Evolutionary conservation across 192 early-diverging fungal genomes (phyloP).

Genomic region (Oehlia diaphana): DNA sequence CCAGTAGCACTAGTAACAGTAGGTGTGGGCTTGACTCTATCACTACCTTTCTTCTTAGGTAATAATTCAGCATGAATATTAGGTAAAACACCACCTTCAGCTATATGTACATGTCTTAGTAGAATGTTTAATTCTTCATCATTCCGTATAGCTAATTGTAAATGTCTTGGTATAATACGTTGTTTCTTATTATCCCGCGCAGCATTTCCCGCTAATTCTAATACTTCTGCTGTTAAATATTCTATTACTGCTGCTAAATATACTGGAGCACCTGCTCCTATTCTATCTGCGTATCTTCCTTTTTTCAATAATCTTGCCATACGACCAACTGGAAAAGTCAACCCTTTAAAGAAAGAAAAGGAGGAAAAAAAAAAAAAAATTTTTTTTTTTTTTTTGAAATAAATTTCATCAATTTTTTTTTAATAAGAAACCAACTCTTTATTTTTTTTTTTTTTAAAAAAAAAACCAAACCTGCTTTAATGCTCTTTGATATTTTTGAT

Average conservation of each 20-base stretch:
- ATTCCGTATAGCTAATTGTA: slow-evolving; percentile 44
- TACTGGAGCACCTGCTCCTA: slow-evolving; percentile 39
- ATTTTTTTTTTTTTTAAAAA: neutral
- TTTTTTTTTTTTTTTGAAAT: neutral
- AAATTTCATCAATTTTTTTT: no score
- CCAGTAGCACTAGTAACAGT: neutral
- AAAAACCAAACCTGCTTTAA: slow-evolving; percentile 14
- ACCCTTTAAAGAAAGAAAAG: neutral
- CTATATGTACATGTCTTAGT: slow-evolving; percentile 40
- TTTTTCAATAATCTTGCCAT: slow-evolving; percentile 39
- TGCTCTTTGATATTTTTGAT: slow-evolving; percentile 11
- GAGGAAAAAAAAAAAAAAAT: neutral
- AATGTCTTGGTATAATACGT: slow-evolving; percentile 42
- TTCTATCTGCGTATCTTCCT: slow-evolving; percentile 40
- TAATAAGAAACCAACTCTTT: no score
- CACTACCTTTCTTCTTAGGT: slow-evolving; percentile 37
- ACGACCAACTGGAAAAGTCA: slow-evolving; percentile 38
- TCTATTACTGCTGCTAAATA: slow-evolving; percentile 39
- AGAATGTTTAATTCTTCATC: slow-evolving; percentile 45
- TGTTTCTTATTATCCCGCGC: slow-evolving; percentile 40
- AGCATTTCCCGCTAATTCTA: slow-evolving; percentile 39
- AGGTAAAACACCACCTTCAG: slow-evolving; percentile 43
- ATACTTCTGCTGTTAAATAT: slow-evolving; percentile 39
- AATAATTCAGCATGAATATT: slow-evolving; percentile 40
- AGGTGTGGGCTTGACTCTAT: neutral